These are phyloP conservation scores for Pleurotus djamor DNA, from an alignment of 768 basidiomycete genomes.

Conservation along the genomic window DNA sequence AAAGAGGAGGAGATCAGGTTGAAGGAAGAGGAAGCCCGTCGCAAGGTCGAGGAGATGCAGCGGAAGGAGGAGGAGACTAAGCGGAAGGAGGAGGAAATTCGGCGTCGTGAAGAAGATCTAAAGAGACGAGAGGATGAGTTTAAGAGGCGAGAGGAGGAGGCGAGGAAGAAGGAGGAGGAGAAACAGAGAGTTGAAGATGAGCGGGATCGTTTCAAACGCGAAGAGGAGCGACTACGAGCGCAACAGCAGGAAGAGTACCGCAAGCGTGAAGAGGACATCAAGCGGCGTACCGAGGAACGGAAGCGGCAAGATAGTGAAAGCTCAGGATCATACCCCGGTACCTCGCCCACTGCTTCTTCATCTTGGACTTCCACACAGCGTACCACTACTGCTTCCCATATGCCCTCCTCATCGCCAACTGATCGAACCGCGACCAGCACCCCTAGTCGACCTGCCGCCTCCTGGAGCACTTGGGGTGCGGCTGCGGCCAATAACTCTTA, in stretches of 20 bases:
- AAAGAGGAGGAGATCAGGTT: conserved; percentile 24
- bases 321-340: conserved; percentile 19
- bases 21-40: conserved; percentile 15
- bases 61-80: conserved; percentile 23
- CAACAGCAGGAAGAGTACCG: conserved; percentile 38
- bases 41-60: conserved; percentile 20
- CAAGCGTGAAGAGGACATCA: conserved; percentile 41
- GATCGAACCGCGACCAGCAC: conserved; percentile 24
- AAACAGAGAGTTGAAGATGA: conserved; percentile 17
- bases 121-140: conserved; percentile 32
- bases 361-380: conserved; percentile 24
- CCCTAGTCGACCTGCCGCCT: conserved; percentile 6
- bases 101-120: conserved; percentile 25
- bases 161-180: conserved; percentile 19
- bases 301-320: conserved; percentile 37
- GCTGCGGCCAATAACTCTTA: conserved; percentile 2
- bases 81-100: conserved; percentile 22
- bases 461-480: conserved; percentile 5
- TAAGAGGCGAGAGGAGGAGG: conserved; percentile 28
- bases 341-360: conserved; percentile 20
- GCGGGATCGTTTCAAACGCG: conserved; percentile 17
- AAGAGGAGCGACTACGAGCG: conserved; percentile 25
- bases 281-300: conserved; percentile 39
- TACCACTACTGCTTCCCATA: conserved; percentile 23
- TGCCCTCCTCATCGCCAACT: conserved; percentile 24